Percentiles rank a stretch among this genome's conserved stretches.
phyloP scores from a whole-genome alignment of 2,329 filamentous ascomycete genomes.

The Penicillium freii region DNA sequence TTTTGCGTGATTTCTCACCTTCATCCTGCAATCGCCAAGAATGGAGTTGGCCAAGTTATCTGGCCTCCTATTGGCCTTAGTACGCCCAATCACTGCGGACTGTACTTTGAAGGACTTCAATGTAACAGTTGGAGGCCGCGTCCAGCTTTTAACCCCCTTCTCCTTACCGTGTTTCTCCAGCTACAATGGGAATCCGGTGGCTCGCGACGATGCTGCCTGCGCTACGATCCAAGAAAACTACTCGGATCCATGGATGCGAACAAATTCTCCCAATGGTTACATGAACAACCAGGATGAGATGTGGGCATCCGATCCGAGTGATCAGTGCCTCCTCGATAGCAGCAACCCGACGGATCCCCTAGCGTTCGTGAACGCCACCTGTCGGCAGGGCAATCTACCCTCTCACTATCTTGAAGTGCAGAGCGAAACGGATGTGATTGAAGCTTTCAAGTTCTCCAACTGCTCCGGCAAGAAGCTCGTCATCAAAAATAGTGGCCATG shows the following conservation, averaged over 20 bases:
- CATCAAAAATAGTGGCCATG: slow-evolving; percentile 39
- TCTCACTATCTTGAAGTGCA: slow-evolving; percentile 1
- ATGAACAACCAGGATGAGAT: slow-evolving; percentile 26
- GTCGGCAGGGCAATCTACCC: neutral
- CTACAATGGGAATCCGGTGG: neutral
- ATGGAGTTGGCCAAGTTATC: neutral
- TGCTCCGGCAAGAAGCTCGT: slow-evolving; percentile 10
- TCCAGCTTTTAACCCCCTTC: neutral
- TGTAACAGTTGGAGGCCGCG: neutral
- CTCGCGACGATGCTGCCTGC: neutral
- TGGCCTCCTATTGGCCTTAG: neutral
- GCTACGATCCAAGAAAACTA: neutral
- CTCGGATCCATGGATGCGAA: slow-evolving; percentile 15
- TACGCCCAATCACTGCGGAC: neutral
- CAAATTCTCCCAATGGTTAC: slow-evolving; percentile 20
- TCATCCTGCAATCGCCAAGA: neutral
- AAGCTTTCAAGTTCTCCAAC: slow-evolving; percentile 10
- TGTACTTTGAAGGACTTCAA: neutral
- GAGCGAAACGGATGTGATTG: neutral
- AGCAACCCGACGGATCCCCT: slow-evolving; percentile 10
- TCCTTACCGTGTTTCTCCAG: neutral
- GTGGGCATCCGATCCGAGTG: slow-evolving; percentile 18
- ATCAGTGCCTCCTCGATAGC: slow-evolving; percentile 20
- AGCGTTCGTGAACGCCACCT: neutral
- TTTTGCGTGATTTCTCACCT: too few species aligned